These are phyloP conservation scores for Theobroma cacao DNA, from an alignment of 345 rosid genomes.

Conservation along the genomic window DNA sequence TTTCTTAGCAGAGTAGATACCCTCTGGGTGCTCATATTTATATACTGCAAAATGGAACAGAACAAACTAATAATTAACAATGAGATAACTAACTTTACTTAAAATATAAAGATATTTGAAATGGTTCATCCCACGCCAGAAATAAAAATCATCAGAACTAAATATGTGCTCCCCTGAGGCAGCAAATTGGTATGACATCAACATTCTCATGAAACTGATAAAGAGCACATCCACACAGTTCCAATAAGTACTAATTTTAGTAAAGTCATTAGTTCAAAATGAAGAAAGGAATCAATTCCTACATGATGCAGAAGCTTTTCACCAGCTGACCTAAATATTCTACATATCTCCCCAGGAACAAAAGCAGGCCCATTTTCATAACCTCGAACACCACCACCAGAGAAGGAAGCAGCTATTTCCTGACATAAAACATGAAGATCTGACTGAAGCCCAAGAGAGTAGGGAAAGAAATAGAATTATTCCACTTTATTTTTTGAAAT, in stretches of 20 bases:
- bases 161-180: neutral
- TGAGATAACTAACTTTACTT: neutral
- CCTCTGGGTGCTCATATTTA: slow-evolving; percentile 74
- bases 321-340: slow-evolving; percentile 69
- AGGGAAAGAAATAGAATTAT: neutral
- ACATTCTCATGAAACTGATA: neutral
- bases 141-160: neutral
- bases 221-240: neutral
- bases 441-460: slow-evolving; percentile 7
- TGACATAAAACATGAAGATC: slow-evolving; percentile 32
- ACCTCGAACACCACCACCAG: slow-evolving; percentile 64
- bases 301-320: slow-evolving; percentile 90
- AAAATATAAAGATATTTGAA: neutral
- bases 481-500: neutral
- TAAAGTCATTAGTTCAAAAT: slow-evolving; percentile 1
- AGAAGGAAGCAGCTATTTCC: slow-evolving; percentile 88
- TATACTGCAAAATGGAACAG: slow-evolving; percentile 51
- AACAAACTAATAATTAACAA: neutral
- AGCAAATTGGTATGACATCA: neutral
- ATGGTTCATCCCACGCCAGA: neutral
- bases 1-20: slow-evolving; percentile 82
- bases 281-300: slow-evolving; percentile 25
- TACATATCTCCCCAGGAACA: slow-evolving; percentile 89
- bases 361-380: slow-evolving; percentile 73
- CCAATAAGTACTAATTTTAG: neutral